These are phyloP conservation scores for Cyberlindnera sargentensis DNA, from an alignment of 805 yeast genomes.

Conservation along the genomic window DNA sequence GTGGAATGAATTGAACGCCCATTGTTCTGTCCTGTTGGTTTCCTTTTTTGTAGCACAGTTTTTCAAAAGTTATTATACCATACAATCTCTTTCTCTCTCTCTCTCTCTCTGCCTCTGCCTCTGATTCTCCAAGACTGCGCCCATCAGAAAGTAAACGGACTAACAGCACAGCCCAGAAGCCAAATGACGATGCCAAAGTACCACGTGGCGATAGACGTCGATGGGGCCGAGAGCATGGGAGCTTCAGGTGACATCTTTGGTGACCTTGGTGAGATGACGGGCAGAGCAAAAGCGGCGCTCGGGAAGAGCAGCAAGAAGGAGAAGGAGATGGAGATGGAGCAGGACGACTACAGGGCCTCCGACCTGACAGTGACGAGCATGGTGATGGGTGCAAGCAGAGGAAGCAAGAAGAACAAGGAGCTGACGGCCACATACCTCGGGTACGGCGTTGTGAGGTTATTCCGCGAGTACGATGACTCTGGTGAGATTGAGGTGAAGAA, in stretches of 20 bases:
- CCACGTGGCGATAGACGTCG: slow-evolving; percentile 4
- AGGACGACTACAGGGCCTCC: slow-evolving; percentile 24
- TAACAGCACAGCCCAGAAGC: too few species aligned
- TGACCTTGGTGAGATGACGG: neutral
- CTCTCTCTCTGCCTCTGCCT: too few species aligned
- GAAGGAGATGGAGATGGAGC: neutral
- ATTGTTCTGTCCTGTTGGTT: too few species aligned
- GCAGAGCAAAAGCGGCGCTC: too few species aligned
- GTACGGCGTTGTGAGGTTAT: slow-evolving; percentile 65
- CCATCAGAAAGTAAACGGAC: too few species aligned
- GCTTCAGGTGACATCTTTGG: neutral
- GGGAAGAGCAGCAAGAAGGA: neutral
- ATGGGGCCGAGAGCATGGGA: neutral
- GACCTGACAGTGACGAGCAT: slow-evolving; percentile 26
- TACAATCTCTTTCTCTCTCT: too few species aligned
- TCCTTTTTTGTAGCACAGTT: too few species aligned
- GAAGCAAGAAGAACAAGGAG: neutral
- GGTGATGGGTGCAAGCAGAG: slow-evolving; percentile 8
- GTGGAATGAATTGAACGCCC: too few species aligned
- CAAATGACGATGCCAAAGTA: slow-evolving; percentile 1
- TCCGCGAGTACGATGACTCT: slow-evolving; percentile 39
- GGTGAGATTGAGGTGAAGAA: slow-evolving; percentile 30
- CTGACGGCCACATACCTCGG: slow-evolving; percentile 55
- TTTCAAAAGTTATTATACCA: too few species aligned
- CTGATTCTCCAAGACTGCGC: too few species aligned